Base-by-base conservation (phyloP, 129 eudicot species). In the Pittosporum tobira region DNA sequence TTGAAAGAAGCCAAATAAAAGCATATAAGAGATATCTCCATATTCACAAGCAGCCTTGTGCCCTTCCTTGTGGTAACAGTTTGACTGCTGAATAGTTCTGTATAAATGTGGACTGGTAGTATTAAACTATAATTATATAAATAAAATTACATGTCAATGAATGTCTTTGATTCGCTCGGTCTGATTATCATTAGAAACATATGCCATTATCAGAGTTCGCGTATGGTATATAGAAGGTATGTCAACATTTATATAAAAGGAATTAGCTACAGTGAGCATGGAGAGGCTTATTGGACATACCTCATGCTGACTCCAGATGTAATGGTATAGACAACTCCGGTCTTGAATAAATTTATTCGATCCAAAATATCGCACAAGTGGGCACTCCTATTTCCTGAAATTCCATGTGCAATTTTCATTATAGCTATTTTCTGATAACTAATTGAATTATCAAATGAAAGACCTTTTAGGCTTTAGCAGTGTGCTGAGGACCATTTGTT, bases 61-160 rank as follows among this genome's bases (percentile, higher is more conserved):
- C 27, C 98, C 96, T 65, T 74, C 57, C 16, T 58, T 22, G 27
- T 86, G 98, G 76, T 75, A 86, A 59, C 96, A 91, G 53, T 87
- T 83, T 8, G 96, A 80, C 64, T 75, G 79, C 62, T 68, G 72
- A 47, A 86, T 87, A 30, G 96, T 96, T 64, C 98, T 90, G 86
- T 62, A 44, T 5, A 57, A 51, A 5, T 59, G 12, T 51, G 52
- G 48, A 57, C 26, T 19, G 20, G 24, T 23, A 38, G 37, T 22
- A 15, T 25, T 51, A 47, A 36, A 36, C 11, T 36, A n/a, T n/a
- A n/a, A n/a, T n/a, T n/a, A n/a, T n/a, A n/a, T n/a, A n/a, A n/a
- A n/a, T n/a, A n/a, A n/a, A n/a, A n/a, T n/a, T n/a, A n/a, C n/a
- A n/a, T n/a, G n/a, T n/a, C n/a, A n/a, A n/a, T n/a, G n/a, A n/a